Base-by-base conservation (phyloP, 371 early-diverging fungal genomes). In the Haplosporangium sp. region DNA sequence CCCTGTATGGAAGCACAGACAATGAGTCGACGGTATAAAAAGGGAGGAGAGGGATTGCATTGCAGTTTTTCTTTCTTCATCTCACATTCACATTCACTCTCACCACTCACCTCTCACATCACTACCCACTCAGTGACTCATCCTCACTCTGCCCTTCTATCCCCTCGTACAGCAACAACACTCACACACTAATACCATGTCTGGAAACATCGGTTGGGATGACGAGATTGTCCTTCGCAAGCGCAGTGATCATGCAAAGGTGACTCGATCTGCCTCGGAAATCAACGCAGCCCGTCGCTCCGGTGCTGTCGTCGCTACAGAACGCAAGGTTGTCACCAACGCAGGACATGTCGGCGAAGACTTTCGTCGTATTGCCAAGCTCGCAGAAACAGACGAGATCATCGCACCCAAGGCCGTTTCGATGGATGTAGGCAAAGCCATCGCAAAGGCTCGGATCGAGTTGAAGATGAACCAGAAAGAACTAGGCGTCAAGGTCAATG, bases 381-480 rank as follows among this genome's bases (percentile, higher is more conserved):
- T 96, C 10, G 98, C 96, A 75, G 89, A 94, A 60, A 93, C 94
- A 55, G 91, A 94, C 48, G 95, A 95, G 80, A 93, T 93, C 37
- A 83, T 87, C 48, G 87, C 91, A 12, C 92, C 91, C 18, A 85
- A 90, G 56, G 87, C 86, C 57, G 88, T 98, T 1, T 86, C 90
- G 57, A 76, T 91, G 6, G 85, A 89, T 52, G 94, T 96, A 20
- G 92, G 93, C 54, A 92, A 91, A 73, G 94, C 96, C 6, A 95
- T 98, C 74, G 87, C 87, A 73, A 86, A 91, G 73, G 95, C 89
- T 6, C 89, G 97, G 56, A 84, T 86, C 69, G 93, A 86, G 3
- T 92, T 93, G 86, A 81, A 83, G 2, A 53, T 92, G 74, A 95
- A 94, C 16, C 97, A 98, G 80, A 96, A 96, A 90, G 94, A 96